A percentile compares a stretch with the other conserved stretches of the same genome.
phyloP scores from a whole-genome alignment of 2,329 filamentous ascomycete species.

The Verticillium isaacii region DNA sequence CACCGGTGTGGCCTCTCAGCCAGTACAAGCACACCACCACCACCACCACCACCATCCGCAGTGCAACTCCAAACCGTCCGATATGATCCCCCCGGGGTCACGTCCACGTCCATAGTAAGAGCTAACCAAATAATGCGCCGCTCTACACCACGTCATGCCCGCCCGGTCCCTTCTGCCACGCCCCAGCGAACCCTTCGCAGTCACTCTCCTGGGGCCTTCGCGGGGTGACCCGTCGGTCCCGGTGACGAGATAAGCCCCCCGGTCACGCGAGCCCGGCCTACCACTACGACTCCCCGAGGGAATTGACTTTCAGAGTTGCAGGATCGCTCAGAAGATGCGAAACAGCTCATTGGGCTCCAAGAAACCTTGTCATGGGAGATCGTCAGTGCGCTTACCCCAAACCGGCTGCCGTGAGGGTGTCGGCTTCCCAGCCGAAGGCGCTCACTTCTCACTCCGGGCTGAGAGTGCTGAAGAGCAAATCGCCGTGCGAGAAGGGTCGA shows the following conservation, averaged over 20 bases:
- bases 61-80: not conserved
- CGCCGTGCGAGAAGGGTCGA: no score
- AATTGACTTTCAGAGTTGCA: not conserved
- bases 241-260: not conserved
- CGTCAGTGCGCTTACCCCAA: not conserved
- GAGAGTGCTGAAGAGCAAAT: no score
- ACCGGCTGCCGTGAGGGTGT: not conserved
- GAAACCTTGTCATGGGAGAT: not conserved
- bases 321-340: not conserved
- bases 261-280: not conserved
- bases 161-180: not conserved
- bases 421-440: not conserved
- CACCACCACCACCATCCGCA: not conserved
- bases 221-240: not conserved
- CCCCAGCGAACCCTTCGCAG: not conserved
- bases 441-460: not conserved
- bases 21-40: not conserved
- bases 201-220: not conserved
- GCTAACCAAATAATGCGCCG: not conserved
- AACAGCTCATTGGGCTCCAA: not conserved
- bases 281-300: not conserved
- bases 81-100: not conserved
- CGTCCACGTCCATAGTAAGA: not conserved
- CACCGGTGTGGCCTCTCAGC: not conserved
- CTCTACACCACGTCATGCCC: not conserved